A percentile compares a stretch with the other conserved stretches of the same genome.
These are phyloP conservation scores for Guillardia theta DNA, from an alignment of 78 protist genomes.

Conservation along the genomic window DNA sequence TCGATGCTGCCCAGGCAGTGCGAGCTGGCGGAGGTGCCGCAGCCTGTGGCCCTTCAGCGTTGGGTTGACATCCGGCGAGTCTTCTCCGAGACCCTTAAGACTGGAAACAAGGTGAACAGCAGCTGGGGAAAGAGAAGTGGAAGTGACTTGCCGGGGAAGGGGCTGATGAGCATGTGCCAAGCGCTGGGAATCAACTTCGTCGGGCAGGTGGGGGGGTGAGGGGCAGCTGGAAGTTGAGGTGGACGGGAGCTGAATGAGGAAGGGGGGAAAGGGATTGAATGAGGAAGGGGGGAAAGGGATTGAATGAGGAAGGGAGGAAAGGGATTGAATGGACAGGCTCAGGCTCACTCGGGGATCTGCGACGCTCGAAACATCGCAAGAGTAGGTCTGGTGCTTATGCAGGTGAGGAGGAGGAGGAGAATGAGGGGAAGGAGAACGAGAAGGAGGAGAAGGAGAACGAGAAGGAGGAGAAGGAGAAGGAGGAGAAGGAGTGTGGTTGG, in stretches of 20 bases:
- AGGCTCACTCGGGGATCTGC: not conserved
- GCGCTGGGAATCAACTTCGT: not conserved
- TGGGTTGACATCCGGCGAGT: not conserved
- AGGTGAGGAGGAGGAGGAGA: not conserved
- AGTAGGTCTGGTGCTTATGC: not conserved
- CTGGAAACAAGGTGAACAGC: not conserved
- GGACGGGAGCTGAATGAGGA: no score
- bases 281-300: no score
- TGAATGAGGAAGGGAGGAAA: no score
- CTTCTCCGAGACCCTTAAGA: not conserved
- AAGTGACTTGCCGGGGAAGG: not conserved
- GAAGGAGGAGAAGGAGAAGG: no score
- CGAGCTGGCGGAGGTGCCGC: not conserved
- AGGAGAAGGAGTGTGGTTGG: no score
- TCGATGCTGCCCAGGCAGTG: not conserved
- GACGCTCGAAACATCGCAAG: slow-evolving; percentile 12
- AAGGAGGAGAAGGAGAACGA: no score
- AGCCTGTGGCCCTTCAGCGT: not conserved
- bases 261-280: no score
- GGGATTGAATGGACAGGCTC: not conserved
- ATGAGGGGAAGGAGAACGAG: not conserved
- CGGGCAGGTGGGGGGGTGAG: not conserved
- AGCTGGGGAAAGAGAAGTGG: not conserved
- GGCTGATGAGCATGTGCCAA: not conserved
- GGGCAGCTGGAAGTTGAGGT: not conserved